A percentile compares a stretch with the other conserved stretches of the same genome.
These are phyloP conservation scores for Cladorrhinum sp. DNA, from an alignment of 2,329 filamentous ascomycete genomes.

Conservation along the genomic window DNA sequence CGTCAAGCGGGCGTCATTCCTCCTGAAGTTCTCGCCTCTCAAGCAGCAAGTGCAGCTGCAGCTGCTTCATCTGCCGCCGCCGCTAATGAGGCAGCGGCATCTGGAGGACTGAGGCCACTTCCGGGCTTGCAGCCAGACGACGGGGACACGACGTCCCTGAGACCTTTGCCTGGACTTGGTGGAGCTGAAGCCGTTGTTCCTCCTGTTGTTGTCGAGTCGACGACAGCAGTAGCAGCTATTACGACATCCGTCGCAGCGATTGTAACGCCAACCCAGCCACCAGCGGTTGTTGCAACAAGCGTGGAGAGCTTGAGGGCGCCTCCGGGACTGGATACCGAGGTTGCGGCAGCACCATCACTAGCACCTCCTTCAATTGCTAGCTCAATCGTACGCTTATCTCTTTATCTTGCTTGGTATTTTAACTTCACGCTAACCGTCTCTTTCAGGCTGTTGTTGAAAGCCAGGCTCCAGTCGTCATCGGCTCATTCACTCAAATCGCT, in stretches of 20 bases:
- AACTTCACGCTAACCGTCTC: not conserved
- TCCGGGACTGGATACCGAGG: slow-evolving; percentile 2
- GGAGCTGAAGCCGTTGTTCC: slow-evolving; percentile 10
- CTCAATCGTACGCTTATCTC: not conserved
- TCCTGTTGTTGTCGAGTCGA: not conserved
- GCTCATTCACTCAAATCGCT: slow-evolving; percentile 12
- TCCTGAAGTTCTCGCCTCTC: slow-evolving; percentile 18
- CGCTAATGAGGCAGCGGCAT: slow-evolving; percentile 18
- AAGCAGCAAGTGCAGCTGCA: slow-evolving; percentile 18
- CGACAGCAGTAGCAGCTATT: not conserved
- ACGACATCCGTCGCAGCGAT: not conserved
- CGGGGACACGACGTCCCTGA: slow-evolving; percentile 13
- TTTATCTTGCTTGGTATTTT: too few relatives aligned
- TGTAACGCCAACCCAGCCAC: not conserved
- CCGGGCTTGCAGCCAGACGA: slow-evolving; percentile 20
- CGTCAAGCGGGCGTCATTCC: slow-evolving; percentile 12
- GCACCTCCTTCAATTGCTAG: slow-evolving; percentile 6
- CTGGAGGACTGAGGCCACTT: slow-evolving; percentile 17
- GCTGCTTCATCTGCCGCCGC: slow-evolving; percentile 18
- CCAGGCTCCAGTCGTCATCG: slow-evolving; percentile 1
- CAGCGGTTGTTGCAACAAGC: not conserved
- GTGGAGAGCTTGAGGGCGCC: not conserved
- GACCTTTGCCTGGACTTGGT: slow-evolving; percentile 22
- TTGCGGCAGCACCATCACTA: not conserved
- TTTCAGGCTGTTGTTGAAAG: not conserved